These are phyloP conservation scores for Phytopythium boreale DNA, from an alignment of 352 stramenopile species.

Conservation along the genomic window DNA sequence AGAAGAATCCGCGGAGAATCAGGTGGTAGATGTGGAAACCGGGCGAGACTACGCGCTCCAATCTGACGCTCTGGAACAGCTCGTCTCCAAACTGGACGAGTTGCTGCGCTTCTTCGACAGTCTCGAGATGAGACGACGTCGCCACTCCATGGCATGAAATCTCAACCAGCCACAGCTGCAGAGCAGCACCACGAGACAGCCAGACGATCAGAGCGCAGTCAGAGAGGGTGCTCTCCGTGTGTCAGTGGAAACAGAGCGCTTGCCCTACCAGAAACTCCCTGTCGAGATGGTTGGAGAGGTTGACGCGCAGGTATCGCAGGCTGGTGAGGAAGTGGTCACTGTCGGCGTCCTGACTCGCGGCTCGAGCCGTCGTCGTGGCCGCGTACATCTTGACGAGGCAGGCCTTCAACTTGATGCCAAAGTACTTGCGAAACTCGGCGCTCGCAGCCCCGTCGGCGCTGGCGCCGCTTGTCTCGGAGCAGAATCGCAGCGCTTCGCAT, in stretches of 20 bases:
- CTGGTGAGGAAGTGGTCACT: constrained; percentile 37
- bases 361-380: constrained; percentile 28
- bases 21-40: constrained; percentile 55
- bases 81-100: constrained; percentile 44
- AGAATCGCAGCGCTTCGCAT: constrained; percentile 38
- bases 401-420: constrained; percentile 45
- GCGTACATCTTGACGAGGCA: constrained; percentile 55
- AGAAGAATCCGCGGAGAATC: constrained; percentile 52
- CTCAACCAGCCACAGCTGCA: constrained; percentile 66
- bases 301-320: constrained; percentile 44
- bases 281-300: constrained; percentile 43
- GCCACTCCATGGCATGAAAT: constrained; percentile 52
- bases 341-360: constrained; percentile 10
- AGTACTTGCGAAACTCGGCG: constrained; percentile 38
- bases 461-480: constrained; percentile 15
- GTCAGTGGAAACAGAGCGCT: neutral
- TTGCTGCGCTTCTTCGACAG: constrained; percentile 22
- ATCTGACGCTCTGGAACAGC: constrained; percentile 29
- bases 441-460: neutral
- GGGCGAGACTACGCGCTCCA: constrained; percentile 21
- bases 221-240: neutral
- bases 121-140: constrained; percentile 31
- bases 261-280: constrained; percentile 43
- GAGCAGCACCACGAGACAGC: neutral
- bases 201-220: neutral